Evolutionary conservation across 1,284 basidiomycete species (phyloP).

Genomic region (Takashimella tepidaria): DNA sequence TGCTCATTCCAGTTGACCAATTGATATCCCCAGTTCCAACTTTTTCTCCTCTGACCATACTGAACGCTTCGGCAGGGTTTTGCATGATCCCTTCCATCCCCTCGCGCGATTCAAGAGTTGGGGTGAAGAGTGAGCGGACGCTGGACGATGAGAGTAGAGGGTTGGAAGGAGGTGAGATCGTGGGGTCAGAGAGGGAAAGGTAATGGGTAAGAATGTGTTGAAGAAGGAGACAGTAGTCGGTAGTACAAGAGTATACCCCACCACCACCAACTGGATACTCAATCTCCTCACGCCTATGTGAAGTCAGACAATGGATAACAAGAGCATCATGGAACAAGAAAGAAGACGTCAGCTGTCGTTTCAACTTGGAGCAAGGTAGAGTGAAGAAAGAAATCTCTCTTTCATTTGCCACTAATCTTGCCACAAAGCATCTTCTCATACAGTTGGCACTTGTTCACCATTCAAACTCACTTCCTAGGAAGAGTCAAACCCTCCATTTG

Average conservation of each 20-base stretch:
- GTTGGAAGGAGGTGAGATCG: slow-evolving; percentile 2
- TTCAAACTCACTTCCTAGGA: slow-evolving; percentile 19
- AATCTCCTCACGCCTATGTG: slow-evolving; percentile 20
- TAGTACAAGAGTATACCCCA: slow-evolving; percentile 27
- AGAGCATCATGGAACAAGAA: not conserved
- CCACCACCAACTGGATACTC: slow-evolving; percentile 38
- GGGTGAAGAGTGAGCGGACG: slow-evolving; percentile 23
- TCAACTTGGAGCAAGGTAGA: not conserved
- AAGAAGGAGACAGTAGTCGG: slow-evolving; percentile 29
- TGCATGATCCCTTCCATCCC: slow-evolving; percentile 10
- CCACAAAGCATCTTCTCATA: no score
- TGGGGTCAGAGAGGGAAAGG: slow-evolving; percentile 9
- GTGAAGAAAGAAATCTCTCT: not conserved
- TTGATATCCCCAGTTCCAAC: slow-evolving; percentile 24
- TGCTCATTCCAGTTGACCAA: slow-evolving; percentile 30
- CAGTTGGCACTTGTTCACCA: no score
- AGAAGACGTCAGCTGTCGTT: no score
- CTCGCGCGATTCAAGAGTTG: slow-evolving; percentile 12
- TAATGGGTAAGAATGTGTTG: slow-evolving; percentile 27
- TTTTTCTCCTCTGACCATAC: slow-evolving; percentile 1
- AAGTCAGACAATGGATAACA: no score
- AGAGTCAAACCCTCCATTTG: slow-evolving; percentile 23
- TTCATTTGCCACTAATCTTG: no score
- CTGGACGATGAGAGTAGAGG: slow-evolving; percentile 18
- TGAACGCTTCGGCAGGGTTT: slow-evolving; percentile 12